Percentiles rank a stretch among this genome's conserved stretches.
phyloP scores from a whole-genome alignment of 2,329 filamentous ascomycete species.

The Verticillium dahliae region DNA sequence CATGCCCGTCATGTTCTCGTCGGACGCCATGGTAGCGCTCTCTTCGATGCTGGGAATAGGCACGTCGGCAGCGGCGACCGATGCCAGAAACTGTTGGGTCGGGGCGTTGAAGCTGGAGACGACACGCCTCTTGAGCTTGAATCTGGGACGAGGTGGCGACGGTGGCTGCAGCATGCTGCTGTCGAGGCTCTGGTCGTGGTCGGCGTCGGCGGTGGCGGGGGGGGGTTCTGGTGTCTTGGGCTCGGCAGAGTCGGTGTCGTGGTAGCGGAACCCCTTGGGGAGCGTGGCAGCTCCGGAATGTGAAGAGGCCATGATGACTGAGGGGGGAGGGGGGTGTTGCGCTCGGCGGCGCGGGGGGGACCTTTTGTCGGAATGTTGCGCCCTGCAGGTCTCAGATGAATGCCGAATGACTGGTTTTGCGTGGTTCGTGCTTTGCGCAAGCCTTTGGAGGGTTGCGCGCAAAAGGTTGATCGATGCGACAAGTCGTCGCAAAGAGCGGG shows the following conservation, averaged over 20 bases:
- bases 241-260: constrained; percentile 23
- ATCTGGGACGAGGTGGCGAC: constrained; percentile 44
- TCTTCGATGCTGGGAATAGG: constrained; percentile 60
- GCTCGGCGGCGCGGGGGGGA: constrained; percentile 12
- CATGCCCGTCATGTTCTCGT: constrained; percentile 36
- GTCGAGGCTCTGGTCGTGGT: constrained; percentile 7
- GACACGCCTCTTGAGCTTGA: constrained; percentile 50
- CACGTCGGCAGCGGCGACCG: constrained; percentile 57
- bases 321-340: constrained; percentile 1
- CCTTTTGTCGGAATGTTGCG: constrained; percentile 3
- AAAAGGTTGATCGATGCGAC: not conserved
- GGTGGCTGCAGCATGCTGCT: constrained; percentile 25
- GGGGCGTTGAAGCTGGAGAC: constrained; percentile 48
- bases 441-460: not conserved
- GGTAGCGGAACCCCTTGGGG: constrained; percentile 33
- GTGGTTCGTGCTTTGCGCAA: not conserved
- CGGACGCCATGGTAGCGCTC: constrained; percentile 30
- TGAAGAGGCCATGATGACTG: constrained; percentile 35
- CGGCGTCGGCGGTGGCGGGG: constrained; percentile 8
- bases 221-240: constrained; percentile 49
- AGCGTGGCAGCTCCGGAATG: constrained; percentile 37
- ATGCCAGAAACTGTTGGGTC: constrained; percentile 61
- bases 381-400: not conserved
- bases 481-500: not conserved
- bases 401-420: not conserved